Evolutionary conservation across 352 stramenopile species (phyloP).

Genomic region (Phytophthora cryptogea): DNA sequence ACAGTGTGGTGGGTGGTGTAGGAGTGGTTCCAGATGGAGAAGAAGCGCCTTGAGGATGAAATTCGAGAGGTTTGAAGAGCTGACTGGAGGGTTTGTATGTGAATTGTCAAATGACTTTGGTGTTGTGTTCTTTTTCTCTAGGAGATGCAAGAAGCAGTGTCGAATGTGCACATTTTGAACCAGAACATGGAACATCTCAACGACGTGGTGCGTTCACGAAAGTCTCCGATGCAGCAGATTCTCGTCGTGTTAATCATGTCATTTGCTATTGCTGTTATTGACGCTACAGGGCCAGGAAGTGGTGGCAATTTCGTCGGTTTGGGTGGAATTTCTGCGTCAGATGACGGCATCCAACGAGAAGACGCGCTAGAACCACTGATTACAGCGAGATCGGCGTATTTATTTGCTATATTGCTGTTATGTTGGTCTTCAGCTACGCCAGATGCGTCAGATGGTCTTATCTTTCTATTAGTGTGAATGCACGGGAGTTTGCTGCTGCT

Average conservation of each 20-base stretch:
- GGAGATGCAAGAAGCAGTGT: slow-evolving; percentile 80
- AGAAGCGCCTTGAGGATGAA: slow-evolving; percentile 69
- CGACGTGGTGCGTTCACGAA: slow-evolving; percentile 57
- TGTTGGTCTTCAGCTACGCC: slow-evolving; percentile 10
- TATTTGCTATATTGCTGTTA: slow-evolving; percentile 14
- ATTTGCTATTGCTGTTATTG: background rate
- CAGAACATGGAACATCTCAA: slow-evolving; percentile 85
- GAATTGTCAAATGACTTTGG: background rate
- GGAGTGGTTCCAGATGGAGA: slow-evolving; percentile 75
- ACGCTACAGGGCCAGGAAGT: slow-evolving; percentile 67
- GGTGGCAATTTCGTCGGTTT: slow-evolving; percentile 70
- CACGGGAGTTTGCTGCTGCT: slow-evolving; percentile 23
- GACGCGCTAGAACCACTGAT: slow-evolving; percentile 26
- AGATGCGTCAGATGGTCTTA: slow-evolving; percentile 14
- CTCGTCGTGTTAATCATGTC: background rate
- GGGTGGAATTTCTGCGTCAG: slow-evolving; percentile 72
- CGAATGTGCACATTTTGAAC: slow-evolving; percentile 82
- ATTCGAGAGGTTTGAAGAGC: slow-evolving; percentile 57
- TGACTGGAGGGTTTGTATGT: background rate
- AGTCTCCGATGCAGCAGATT: background rate
- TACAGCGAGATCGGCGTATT: slow-evolving; percentile 17
- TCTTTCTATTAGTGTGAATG: slow-evolving; percentile 25
- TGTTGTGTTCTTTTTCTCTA: slow-evolving; percentile 22
- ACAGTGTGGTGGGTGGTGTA: slow-evolving; percentile 18
- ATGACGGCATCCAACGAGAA: slow-evolving; percentile 50